Evolutionary conservation across 2,329 filamentous ascomycete species (phyloP).

Genomic region (Annulohypoxylon truncatum): DNA sequence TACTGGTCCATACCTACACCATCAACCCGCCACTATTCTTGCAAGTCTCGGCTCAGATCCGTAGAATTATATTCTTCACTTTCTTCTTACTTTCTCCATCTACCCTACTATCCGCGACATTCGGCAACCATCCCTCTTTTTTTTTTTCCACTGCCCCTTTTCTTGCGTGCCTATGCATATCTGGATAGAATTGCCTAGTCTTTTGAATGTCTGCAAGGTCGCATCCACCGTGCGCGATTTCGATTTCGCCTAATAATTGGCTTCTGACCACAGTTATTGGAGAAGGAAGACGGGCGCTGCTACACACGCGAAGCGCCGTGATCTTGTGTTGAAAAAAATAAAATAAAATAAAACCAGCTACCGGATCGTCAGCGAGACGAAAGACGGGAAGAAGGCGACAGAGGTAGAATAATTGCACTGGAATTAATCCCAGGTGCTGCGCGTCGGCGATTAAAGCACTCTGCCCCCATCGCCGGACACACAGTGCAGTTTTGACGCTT

Average conservation of each 20-base stretch:
- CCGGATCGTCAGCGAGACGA: neutral
- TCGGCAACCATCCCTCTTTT: conserved; percentile 15
- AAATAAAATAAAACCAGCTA: neutral
- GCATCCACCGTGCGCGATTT: conserved; percentile 42
- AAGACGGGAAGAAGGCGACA: neutral
- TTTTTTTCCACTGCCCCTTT: neutral
- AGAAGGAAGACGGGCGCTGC: conserved; percentile 36
- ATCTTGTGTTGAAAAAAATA: conserved; percentile 27
- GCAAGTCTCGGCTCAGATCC: conserved; percentile 39
- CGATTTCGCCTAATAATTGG: conserved; percentile 43
- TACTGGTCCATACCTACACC: conserved; percentile 24
- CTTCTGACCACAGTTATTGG: conserved; percentile 27
- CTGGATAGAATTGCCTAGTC: conserved; percentile 34
- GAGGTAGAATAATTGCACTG: conserved; percentile 9
- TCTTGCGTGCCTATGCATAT: conserved; percentile 30
- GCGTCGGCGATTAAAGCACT: conserved; percentile 27
- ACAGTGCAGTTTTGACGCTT: conserved; percentile 25
- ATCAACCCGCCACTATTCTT: conserved; percentile 34
- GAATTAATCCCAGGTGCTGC: conserved; percentile 16
- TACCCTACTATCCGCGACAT: conserved; percentile 1
- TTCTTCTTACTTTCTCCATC: conserved; percentile 8
- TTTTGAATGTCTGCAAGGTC: conserved; percentile 45
- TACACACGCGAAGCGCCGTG: conserved; percentile 23
- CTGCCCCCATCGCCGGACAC: conserved; percentile 25
- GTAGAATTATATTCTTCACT: conserved; percentile 40